Evolutionary conservation across 2,329 filamentous ascomycete genomes (phyloP).

Genomic region (Epichloe sp.): DNA sequence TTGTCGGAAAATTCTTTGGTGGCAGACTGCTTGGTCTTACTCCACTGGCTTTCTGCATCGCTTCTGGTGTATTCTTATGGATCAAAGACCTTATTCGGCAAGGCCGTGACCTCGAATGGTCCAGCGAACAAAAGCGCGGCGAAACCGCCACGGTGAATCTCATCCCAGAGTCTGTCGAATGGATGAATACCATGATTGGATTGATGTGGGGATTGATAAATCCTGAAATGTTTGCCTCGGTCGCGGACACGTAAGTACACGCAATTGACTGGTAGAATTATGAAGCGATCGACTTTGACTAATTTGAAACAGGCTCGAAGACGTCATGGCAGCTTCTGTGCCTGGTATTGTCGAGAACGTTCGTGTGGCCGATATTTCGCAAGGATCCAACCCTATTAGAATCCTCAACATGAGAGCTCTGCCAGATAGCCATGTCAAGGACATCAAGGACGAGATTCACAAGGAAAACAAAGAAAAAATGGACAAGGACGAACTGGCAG

Average conservation of each 20-base stretch:
- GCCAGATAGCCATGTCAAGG: conserved; percentile 62
- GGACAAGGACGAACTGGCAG: conserved; percentile 75
- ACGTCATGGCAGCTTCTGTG: conserved; percentile 93
- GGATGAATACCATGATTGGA: conserved; percentile 83
- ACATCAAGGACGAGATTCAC: conserved; percentile 70
- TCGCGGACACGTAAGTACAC: conserved; percentile 60
- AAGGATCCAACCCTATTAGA: conserved; percentile 80
- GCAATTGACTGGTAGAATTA: background rate
- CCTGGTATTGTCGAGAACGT: conserved; percentile 89
- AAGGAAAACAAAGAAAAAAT: conserved; percentile 65
- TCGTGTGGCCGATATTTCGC: conserved; percentile 85
- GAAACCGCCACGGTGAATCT: conserved; percentile 78
- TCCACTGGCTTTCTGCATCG: conserved; percentile 56
- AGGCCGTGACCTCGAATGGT: conserved; percentile 77
- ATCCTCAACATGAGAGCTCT: conserved; percentile 79
- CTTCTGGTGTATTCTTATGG: conserved; percentile 78
- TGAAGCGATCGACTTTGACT: background rate
- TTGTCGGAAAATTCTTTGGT: conserved; percentile 69
- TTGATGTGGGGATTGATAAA: conserved; percentile 87
- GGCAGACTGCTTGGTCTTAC: conserved; percentile 65
- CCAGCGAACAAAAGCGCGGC: conserved; percentile 71
- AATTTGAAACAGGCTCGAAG: conserved; percentile 29
- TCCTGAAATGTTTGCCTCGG: conserved; percentile 82
- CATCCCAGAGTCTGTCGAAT: conserved; percentile 84
- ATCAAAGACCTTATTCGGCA: conserved; percentile 74